These are phyloP conservation scores for Trichoderma asperelloides DNA, from an alignment of 495 filamentous ascomycete genomes.

Conservation along the genomic window DNA sequence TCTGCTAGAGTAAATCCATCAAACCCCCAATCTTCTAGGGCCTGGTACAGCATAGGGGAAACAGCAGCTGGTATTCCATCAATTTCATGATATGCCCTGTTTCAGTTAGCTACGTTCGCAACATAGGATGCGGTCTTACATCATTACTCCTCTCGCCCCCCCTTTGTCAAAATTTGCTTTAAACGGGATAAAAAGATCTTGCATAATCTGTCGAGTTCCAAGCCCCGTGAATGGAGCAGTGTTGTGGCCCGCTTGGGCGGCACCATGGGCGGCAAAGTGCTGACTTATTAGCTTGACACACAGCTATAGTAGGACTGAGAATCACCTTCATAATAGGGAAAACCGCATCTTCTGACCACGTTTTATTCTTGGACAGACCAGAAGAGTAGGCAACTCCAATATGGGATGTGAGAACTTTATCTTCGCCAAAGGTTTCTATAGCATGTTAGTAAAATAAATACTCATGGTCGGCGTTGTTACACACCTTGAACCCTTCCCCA, in stretches of 20 bases:
- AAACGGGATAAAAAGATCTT: constrained; percentile 30
- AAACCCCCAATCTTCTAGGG: neutral
- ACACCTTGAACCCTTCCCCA: constrained; percentile 34
- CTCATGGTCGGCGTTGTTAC: neutral
- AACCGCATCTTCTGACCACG: constrained; percentile 30
- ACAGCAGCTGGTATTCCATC: neutral
- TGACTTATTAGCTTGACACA: constrained; percentile 7
- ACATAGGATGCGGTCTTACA: constrained; percentile 15
- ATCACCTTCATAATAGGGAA: constrained; percentile 29
- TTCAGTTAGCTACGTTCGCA: neutral
- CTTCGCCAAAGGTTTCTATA: constrained; percentile 36
- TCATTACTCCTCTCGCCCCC: constrained; percentile 32
- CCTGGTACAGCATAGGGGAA: neutral
- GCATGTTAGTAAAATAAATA: neutral
- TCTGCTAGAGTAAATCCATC: neutral
- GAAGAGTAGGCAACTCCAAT: constrained; percentile 33
- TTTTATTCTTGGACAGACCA: constrained; percentile 31
- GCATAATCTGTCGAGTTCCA: constrained; percentile 29
- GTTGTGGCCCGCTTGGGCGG: constrained; percentile 29
- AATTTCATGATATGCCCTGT: neutral
- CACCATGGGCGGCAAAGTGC: constrained; percentile 35
- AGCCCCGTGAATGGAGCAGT: constrained; percentile 30
- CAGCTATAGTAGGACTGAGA: neutral
- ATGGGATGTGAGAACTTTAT: constrained; percentile 30
- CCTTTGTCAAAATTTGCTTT: constrained; percentile 32